These are phyloP conservation scores for Otatea glauca DNA, from an alignment of 176 grass and related monocot genomes.

Conservation along the genomic window DNA sequence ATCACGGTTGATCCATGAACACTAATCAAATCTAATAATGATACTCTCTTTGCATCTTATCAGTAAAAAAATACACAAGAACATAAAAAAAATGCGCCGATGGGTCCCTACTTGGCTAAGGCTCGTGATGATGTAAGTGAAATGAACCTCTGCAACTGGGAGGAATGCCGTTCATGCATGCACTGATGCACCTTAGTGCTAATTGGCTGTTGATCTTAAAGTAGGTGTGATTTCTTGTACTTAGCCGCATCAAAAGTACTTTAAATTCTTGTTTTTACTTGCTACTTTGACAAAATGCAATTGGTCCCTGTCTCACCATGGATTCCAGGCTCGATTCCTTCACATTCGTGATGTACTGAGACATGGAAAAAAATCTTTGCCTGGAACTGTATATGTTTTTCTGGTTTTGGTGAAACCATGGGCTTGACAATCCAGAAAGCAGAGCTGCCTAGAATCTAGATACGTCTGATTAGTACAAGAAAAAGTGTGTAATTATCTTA, in stretches of 20 bases:
- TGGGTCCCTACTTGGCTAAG: not conserved
- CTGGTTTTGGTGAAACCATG: constrained; percentile 54
- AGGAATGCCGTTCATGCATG: not conserved
- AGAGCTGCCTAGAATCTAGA: not conserved
- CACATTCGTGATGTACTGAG: constrained; percentile 41
- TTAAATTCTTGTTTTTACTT: constrained; percentile 25
- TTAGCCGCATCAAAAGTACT: constrained; percentile 14
- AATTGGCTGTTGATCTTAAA: constrained; percentile 14
- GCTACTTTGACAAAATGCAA: constrained; percentile 30
- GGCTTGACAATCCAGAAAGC: constrained; percentile 34
- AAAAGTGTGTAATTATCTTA: not conserved
- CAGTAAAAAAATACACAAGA: not conserved
- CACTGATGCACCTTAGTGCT: not conserved
- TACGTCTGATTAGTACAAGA: not conserved
- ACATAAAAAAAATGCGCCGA: not conserved
- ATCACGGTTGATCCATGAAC: not conserved
- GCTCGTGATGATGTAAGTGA: constrained; percentile 16
- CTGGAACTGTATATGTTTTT: not conserved
- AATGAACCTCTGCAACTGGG: constrained; percentile 22
- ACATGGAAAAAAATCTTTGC: not conserved
- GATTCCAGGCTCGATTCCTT: constrained; percentile 50
- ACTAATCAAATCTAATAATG: not conserved
- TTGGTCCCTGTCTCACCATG: not conserved
- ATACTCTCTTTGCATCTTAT: not conserved
- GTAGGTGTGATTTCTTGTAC: constrained; percentile 28